Conservation (phyloP, 257 asterid genomes). For the Osmanthus fragrans region DNA sequence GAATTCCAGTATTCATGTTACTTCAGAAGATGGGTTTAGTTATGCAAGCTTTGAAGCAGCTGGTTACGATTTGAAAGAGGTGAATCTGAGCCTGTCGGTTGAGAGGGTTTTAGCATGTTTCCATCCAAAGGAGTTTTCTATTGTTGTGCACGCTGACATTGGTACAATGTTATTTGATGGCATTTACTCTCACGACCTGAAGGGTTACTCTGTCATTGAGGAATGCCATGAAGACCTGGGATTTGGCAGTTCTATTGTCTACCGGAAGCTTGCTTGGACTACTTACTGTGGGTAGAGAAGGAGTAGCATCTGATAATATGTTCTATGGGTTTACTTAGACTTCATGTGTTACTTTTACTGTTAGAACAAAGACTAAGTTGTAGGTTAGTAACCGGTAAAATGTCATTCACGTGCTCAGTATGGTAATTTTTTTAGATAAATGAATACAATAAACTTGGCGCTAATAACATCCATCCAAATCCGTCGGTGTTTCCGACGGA, state of each 20-base stretch:
- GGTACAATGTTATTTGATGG: slow-evolving; percentile 32
- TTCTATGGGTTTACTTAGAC: not conserved
- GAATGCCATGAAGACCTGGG: slow-evolving; percentile 58
- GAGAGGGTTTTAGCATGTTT: no score
- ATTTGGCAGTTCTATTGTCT: slow-evolving; percentile 55
- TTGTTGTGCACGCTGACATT: slow-evolving; percentile 45
- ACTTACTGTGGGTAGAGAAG: slow-evolving; percentile 48
- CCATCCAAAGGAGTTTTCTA: slow-evolving; percentile 48
- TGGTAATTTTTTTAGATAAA: no score
- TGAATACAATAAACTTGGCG: no score
- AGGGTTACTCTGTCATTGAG: slow-evolving; percentile 46
- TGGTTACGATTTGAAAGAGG: slow-evolving; percentile 53
- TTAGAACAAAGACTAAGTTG: no score
- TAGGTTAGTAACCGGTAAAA: no score
- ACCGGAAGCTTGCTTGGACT: slow-evolving; percentile 32
- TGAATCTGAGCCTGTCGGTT: slow-evolving; percentile 27
- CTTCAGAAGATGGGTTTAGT: slow-evolving; percentile 77
- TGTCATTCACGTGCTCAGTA: no score
- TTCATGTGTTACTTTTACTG: no score
- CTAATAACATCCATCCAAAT: no score
- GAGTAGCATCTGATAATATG: slow-evolving; percentile 40
- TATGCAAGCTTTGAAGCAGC: slow-evolving; percentile 84
- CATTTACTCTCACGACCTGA: slow-evolving; percentile 33
- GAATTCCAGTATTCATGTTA: no score
- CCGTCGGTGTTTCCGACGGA: no score